phyloP scores from a whole-genome alignment of 2,329 filamentous ascomycete genomes.

The Fusarium irregulare region DNA sequence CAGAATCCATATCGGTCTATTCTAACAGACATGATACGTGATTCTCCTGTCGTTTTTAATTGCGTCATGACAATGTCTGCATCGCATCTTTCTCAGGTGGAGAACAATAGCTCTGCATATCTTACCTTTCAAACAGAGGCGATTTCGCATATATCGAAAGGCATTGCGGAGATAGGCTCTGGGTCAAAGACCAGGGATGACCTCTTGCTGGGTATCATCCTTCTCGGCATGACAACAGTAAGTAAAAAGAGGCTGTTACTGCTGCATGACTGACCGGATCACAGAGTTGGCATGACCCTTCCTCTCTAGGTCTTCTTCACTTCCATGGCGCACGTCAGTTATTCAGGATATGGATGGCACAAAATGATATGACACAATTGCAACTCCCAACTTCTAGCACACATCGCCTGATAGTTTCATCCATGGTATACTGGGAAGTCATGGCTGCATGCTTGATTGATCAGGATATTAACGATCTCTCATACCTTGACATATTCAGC shows the following conservation, averaged over 20 bases:
- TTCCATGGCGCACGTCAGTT: slow-evolving; percentile 22
- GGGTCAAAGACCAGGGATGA: not conserved
- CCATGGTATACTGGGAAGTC: slow-evolving; percentile 37
- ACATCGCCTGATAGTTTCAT: slow-evolving; percentile 23
- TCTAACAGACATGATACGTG: slow-evolving; percentile 13
- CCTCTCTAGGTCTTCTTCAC: slow-evolving; percentile 16
- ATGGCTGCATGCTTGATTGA: slow-evolving; percentile 31
- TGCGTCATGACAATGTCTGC: slow-evolving; percentile 33
- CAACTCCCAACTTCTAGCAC: not conserved
- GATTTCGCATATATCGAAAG: slow-evolving; percentile 15
- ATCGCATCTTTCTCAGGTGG: slow-evolving; percentile 25
- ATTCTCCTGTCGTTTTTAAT: slow-evolving; percentile 20
- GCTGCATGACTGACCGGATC: not conserved
- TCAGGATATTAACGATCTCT: slow-evolving; percentile 10
- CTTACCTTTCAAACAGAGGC: slow-evolving; percentile 30
- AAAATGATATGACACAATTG: not conserved
- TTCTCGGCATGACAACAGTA: slow-evolving; percentile 38
- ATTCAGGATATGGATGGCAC: slow-evolving; percentile 19
- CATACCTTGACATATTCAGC: slow-evolving; percentile 22
- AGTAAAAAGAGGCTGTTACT: fast-evolving
- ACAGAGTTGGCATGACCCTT: slow-evolving; percentile 29
- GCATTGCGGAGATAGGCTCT: not conserved
- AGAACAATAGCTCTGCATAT: not conserved
- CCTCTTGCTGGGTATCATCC: slow-evolving; percentile 17
- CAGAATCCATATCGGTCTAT: slow-evolving; percentile 33